Conservation (phyloP, 306 rosid species). For the Dalbergia oliveri region DNA sequence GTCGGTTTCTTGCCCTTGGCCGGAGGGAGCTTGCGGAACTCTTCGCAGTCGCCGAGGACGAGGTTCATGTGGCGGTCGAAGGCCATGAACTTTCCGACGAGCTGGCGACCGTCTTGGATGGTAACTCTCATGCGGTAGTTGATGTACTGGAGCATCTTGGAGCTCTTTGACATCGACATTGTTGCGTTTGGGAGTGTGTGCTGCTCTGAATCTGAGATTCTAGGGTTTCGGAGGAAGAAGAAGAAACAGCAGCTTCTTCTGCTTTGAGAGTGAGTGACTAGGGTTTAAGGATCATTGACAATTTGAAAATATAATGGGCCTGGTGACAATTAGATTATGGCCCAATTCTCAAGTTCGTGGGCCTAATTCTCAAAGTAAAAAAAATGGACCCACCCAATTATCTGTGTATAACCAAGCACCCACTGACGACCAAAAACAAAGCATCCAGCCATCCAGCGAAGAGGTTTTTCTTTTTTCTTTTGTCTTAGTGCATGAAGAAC, state of each 20-base stretch:
- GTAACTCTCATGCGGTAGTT: slow-evolving; percentile 96
- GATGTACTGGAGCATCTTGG: slow-evolving; percentile 97
- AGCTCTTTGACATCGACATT: slow-evolving; percentile 99
- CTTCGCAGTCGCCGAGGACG: slow-evolving; percentile 97
- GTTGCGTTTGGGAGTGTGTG: slow-evolving; percentile 6
- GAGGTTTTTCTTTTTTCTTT: no score
- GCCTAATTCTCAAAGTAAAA: background rate
- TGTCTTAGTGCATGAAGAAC: no score
- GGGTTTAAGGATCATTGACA: background rate
- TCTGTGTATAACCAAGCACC: no score
- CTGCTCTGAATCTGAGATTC: background rate
- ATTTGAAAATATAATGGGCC: background rate
- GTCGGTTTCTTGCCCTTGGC: slow-evolving; percentile 75
- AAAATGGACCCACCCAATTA: no score
- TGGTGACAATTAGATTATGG: no score
- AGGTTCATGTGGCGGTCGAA: slow-evolving; percentile 99
- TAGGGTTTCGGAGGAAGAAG: background rate
- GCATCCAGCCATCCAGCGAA: no score
- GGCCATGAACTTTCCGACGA: slow-evolving; percentile 98
- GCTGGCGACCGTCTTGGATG: slow-evolving; percentile 97
- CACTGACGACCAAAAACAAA: no score
- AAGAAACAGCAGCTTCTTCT: background rate
- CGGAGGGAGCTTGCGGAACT: slow-evolving; percentile 96
- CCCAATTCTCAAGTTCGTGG: background rate
- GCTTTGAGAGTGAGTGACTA: background rate